These are phyloP conservation scores for Cyathus striatus DNA, from an alignment of 768 basidiomycete species.

Conservation along the genomic window DNA sequence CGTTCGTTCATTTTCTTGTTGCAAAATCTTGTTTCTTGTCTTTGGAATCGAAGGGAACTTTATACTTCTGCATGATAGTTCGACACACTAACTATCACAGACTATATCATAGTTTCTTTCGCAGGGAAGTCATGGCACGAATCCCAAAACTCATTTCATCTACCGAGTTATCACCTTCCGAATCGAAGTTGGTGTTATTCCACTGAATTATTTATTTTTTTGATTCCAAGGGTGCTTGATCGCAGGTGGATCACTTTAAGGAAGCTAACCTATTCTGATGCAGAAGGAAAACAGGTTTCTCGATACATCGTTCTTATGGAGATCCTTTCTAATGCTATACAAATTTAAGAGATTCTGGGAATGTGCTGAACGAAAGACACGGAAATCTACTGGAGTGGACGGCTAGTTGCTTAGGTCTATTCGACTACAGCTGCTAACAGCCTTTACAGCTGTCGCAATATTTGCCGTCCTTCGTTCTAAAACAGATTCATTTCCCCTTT, in stretches of 20 bases:
- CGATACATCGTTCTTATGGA: constrained; percentile 1
- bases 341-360: constrained; percentile 76
- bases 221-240: neutral
- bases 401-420: constrained; percentile 36
- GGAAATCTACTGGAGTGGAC: constrained; percentile 74
- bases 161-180: constrained; percentile 43
- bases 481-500: constrained; percentile 62
- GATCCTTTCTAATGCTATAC: constrained; percentile 2
- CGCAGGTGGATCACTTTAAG: constrained; percentile 81
- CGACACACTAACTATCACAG: no score
- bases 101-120: neutral
- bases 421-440: no score
- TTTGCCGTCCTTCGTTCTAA: constrained; percentile 76
- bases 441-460: constrained; percentile 69
- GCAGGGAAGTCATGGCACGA: neutral
- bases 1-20: no score
- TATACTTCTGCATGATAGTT: no score
- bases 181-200: constrained; percentile 50
- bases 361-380: constrained; percentile 77
- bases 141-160: constrained; percentile 48
- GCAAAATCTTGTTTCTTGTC: no score
- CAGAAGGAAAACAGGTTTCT: constrained; percentile 64
- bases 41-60: no score
- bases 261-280: constrained; percentile 77
- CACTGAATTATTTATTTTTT: neutral